These are phyloP conservation scores for Glebionis coronaria DNA, from an alignment of 129 eudicot genomes.

Conservation along the genomic window DNA sequence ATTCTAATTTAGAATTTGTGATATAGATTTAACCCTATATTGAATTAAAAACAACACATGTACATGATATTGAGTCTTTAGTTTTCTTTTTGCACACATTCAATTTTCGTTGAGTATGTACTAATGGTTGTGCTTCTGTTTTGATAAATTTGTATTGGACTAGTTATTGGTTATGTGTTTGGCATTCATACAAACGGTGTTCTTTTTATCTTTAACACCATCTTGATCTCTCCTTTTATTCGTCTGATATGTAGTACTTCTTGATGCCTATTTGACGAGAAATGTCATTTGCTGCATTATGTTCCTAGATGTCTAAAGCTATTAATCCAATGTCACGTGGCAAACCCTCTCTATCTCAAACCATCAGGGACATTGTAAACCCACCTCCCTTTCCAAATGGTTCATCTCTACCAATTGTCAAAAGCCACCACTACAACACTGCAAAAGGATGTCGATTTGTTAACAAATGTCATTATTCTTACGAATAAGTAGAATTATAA, in stretches of 20 bases:
- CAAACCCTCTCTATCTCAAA: constrained; percentile 51
- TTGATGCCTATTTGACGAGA: constrained; percentile 87
- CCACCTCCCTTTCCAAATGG: constrained; percentile 67
- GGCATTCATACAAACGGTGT: background rate
- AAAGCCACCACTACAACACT: constrained; percentile 52
- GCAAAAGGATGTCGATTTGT: constrained; percentile 93
- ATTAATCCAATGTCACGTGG: constrained; percentile 54
- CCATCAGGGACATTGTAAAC: constrained; percentile 33
- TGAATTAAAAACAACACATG: background rate
- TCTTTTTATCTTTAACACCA: constrained; percentile 13
- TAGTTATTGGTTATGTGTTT: background rate
- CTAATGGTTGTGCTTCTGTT: too few species aligned
- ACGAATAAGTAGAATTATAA: constrained; percentile 91
- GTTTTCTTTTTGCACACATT: too few species aligned
- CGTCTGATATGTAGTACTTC: constrained; percentile 52
- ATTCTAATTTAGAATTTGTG: too few species aligned
- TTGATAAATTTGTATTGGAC: background rate
- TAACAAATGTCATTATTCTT: constrained; percentile 79
- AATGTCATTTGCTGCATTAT: constrained; percentile 79
- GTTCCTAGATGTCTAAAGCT: constrained; percentile 76
- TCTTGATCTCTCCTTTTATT: background rate
- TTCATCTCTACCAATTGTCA: constrained; percentile 53
- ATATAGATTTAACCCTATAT: too few species aligned
- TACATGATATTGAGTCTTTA: background rate
- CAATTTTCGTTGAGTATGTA: too few species aligned